Conservation (phyloP, 2,329 filamentous ascomycete genomes). For the Alternaria longipes region DNA sequence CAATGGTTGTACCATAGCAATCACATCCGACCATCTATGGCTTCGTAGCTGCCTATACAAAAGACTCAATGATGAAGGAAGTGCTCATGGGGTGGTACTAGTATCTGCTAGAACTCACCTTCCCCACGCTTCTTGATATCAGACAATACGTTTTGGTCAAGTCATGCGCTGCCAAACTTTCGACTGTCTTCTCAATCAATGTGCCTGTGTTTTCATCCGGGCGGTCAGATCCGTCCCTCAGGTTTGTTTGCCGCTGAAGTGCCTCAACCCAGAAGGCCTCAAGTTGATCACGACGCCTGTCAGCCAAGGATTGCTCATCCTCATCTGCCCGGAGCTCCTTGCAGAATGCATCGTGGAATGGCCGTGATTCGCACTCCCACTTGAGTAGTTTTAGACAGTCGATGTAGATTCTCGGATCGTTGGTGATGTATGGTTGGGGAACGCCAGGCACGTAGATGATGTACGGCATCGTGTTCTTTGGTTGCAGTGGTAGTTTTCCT, state of each 20-base stretch:
- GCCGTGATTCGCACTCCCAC: slow-evolving; percentile 30
- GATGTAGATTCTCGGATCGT: slow-evolving; percentile 32
- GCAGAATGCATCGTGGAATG: slow-evolving; percentile 27
- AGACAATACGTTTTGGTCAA: not conserved
- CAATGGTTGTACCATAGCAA: not conserved
- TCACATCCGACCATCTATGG: not conserved
- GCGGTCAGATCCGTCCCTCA: not conserved
- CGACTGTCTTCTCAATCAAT: not conserved
- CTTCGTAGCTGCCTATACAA: not conserved
- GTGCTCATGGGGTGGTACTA: not conserved
- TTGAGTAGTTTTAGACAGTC: slow-evolving; percentile 25
- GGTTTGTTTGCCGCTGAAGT: not conserved
- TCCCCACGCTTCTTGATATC: not conserved
- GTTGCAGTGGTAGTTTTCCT: not conserved
- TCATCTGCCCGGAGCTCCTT: slow-evolving; percentile 23
- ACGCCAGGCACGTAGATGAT: slow-evolving; percentile 27
- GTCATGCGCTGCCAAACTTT: not conserved
- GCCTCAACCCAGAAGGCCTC: slow-evolving; percentile 21
- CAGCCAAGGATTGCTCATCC: slow-evolving; percentile 19
- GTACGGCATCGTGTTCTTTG: slow-evolving; percentile 29
- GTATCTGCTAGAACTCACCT: not conserved
- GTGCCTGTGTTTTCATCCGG: not conserved
- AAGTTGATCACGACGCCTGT: slow-evolving; percentile 25
- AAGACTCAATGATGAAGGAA: not conserved
- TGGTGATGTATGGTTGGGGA: slow-evolving; percentile 30